phyloP scores from a whole-genome alignment of 2,329 filamentous ascomycete species.

The Colletotrichum theobromicola region DNA sequence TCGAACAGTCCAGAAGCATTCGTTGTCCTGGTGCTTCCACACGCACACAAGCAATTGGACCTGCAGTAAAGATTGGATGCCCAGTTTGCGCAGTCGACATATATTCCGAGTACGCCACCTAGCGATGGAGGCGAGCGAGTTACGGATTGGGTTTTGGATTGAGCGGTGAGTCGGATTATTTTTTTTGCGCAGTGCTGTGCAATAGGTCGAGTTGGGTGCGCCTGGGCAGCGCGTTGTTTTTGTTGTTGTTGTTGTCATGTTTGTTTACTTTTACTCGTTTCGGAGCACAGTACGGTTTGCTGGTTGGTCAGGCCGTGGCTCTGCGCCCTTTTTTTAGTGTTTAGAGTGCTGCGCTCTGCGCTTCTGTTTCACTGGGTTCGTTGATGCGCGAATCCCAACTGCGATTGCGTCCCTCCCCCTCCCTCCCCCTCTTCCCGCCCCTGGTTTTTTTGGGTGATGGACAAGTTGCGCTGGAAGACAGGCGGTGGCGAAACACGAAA shows the following conservation, averaged over 20 bases:
- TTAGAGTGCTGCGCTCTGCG: background rate
- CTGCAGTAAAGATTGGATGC: background rate
- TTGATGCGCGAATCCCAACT: background rate
- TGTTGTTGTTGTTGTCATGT: background rate
- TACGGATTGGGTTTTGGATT: slow-evolving; percentile 5
- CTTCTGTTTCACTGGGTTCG: background rate
- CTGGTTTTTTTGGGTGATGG: background rate
- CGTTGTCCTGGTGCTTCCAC: background rate
- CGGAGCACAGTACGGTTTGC: background rate
- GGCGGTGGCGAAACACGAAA: background rate
- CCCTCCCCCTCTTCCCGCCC: background rate
- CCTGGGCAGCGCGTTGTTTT: background rate
- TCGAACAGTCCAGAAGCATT: background rate
- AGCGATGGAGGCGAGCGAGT: slow-evolving; percentile 7
- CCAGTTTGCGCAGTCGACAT: background rate
- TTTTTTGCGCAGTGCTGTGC: background rate
- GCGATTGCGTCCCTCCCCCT: background rate
- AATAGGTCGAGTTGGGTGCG: background rate
- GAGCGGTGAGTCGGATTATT: slow-evolving; percentile 5
- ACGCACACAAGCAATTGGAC: background rate
- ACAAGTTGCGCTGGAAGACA: background rate
- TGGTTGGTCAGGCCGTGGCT: background rate
- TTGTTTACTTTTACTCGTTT: slow-evolving; percentile 2
- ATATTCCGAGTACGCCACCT: background rate
- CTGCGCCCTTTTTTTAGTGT: background rate